Conservation (phyloP, 2,329 filamentous ascomycete species). For the Hypoxylon sp. region DNA sequence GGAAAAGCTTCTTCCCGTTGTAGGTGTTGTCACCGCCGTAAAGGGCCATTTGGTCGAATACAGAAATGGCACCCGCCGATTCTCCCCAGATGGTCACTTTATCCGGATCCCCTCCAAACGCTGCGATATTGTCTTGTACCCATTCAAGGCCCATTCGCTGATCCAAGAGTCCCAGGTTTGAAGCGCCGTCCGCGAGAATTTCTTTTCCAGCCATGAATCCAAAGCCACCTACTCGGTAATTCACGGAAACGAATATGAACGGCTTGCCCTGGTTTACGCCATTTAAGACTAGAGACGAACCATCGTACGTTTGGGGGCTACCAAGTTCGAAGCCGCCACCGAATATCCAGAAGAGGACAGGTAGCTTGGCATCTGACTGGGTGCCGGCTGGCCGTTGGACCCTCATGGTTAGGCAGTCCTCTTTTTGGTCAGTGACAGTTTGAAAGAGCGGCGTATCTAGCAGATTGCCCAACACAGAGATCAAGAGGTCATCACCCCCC, state of each 20-base stretch:
- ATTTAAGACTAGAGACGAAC: slow-evolving; percentile 59
- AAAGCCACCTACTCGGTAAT: slow-evolving; percentile 81
- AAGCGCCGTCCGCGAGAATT: slow-evolving; percentile 73
- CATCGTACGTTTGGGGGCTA: slow-evolving; percentile 64
- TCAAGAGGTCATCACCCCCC: slow-evolving; percentile 54
- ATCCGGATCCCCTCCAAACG: slow-evolving; percentile 83
- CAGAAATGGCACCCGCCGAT: slow-evolving; percentile 78
- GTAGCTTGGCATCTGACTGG: slow-evolving; percentile 67
- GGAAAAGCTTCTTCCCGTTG: slow-evolving; percentile 81
- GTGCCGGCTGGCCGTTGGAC: slow-evolving; percentile 71
- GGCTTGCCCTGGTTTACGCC: slow-evolving; percentile 67
- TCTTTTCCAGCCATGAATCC: slow-evolving; percentile 80
- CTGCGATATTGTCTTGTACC: slow-evolving; percentile 81
- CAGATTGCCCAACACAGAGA: slow-evolving; percentile 62
- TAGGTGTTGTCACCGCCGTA: slow-evolving; percentile 80
- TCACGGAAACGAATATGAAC: slow-evolving; percentile 81
- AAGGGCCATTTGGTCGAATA: slow-evolving; percentile 80
- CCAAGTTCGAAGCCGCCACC: slow-evolving; percentile 74
- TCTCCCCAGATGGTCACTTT: slow-evolving; percentile 87
- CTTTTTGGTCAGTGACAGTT: slow-evolving; percentile 64
- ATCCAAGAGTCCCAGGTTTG: slow-evolving; percentile 80
- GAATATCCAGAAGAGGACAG: slow-evolving; percentile 79
- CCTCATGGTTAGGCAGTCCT: slow-evolving; percentile 74
- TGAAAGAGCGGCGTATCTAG: slow-evolving; percentile 71
- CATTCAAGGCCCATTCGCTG: slow-evolving; percentile 80